Conservation (phyloP, 2,329 filamentous ascomycete genomes). For the Aspergillus quadricinctus region DNA sequence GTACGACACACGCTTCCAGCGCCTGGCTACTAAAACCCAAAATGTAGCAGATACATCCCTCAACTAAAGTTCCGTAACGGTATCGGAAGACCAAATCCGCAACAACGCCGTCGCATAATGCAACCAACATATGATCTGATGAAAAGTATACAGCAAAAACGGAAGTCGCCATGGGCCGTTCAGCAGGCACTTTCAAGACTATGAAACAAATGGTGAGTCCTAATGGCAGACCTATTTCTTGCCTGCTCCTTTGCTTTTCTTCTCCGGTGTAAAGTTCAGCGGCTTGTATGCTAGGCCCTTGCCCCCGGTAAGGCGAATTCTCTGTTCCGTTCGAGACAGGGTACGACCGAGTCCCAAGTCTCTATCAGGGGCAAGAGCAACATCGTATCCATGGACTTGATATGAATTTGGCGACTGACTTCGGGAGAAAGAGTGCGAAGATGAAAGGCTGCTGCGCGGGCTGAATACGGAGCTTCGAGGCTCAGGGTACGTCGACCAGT, state of each 20-base stretch:
- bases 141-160: background rate
- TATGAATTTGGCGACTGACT: constrained; percentile 28
- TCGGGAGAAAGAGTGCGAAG: constrained; percentile 19
- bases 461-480: constrained; percentile 23
- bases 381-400: constrained; percentile 36
- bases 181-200: background rate
- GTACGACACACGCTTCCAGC: background rate
- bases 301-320: constrained; percentile 41
- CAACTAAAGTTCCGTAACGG: background rate
- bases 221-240: constrained; percentile 4
- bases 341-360: constrained; percentile 36
- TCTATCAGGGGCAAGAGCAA: constrained; percentile 37
- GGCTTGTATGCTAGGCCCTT: constrained; percentile 41
- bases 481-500: constrained; percentile 18
- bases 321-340: constrained; percentile 41
- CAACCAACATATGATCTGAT: constrained; percentile 4
- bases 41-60: constrained; percentile 1
- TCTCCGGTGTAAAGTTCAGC: constrained; percentile 25
- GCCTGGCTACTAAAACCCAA: constrained; percentile 8
- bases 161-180: background rate
- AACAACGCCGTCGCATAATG: constrained; percentile 10
- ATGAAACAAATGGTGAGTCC: background rate
- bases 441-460: constrained; percentile 23
- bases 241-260: constrained; percentile 9
- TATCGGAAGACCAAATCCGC: constrained; percentile 1